phyloP scores from a whole-genome alignment of 306 rosid genomes.

The Vigna trinervia region DNA sequence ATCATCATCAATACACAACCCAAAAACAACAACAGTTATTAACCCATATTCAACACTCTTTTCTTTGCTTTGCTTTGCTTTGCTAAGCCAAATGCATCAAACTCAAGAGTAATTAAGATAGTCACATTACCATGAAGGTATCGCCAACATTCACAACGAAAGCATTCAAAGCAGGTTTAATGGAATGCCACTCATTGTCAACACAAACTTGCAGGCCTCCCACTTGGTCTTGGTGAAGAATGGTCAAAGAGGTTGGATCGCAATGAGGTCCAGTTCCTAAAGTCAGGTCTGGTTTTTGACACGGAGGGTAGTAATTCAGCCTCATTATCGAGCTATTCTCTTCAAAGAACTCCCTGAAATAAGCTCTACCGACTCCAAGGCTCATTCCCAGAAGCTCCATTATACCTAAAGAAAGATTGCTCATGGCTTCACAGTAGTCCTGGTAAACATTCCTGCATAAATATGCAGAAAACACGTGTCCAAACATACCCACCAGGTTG shows the following conservation, averaged over 20 bases:
- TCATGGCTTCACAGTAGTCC: constrained; percentile 84
- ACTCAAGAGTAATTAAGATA: constrained; percentile 15
- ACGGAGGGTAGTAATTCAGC: constrained; percentile 92
- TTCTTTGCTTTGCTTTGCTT: no score
- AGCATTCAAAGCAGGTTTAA: constrained; percentile 74
- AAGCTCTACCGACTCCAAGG: constrained; percentile 67
- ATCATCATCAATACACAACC: neutral
- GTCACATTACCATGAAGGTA: constrained; percentile 82
- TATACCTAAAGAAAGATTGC: constrained; percentile 79
- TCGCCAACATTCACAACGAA: constrained; percentile 96
- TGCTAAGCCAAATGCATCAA: neutral
- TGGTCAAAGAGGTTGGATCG: constrained; percentile 94
- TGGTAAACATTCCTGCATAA: constrained; percentile 71
- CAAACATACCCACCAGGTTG: neutral
- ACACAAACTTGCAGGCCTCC: constrained; percentile 93
- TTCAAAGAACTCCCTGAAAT: constrained; percentile 77
- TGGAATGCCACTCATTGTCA: constrained; percentile 80
- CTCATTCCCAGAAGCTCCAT: constrained; percentile 96
- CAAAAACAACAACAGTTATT: neutral
- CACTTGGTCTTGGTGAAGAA: constrained; percentile 92
- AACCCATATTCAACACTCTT: neutral
- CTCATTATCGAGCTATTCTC: constrained; percentile 95
- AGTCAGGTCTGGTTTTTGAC: constrained; percentile 88
- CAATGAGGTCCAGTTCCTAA: constrained; percentile 99
- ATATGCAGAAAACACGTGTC: neutral